A percentile compares a stretch with the other conserved stretches of the same genome.
These are phyloP conservation scores for Colletotrichum costaricense DNA, from an alignment of 2,329 filamentous ascomycete genomes.

Conservation along the genomic window DNA sequence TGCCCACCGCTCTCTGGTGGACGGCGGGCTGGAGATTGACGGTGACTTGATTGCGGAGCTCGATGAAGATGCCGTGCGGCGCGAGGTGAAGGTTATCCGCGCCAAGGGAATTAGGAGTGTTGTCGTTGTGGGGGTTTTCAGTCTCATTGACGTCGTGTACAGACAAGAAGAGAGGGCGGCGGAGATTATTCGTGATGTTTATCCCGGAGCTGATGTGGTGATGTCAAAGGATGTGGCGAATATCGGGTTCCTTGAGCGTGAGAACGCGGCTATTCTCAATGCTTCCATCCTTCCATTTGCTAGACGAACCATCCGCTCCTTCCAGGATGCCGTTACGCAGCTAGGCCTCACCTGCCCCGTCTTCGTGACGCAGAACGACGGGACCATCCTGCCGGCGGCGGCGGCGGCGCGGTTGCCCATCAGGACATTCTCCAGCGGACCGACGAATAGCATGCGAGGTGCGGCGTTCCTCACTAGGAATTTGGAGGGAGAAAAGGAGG, in stretches of 20 bases:
- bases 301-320: slow-evolving; percentile 64
- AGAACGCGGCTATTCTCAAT: slow-evolving; percentile 74
- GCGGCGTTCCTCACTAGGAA: slow-evolving; percentile 66
- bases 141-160: slow-evolving; percentile 63
- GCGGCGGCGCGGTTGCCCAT: slow-evolving; percentile 65
- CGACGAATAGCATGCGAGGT: slow-evolving; percentile 73
- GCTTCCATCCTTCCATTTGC: slow-evolving; percentile 70
- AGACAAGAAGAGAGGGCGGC: slow-evolving; percentile 63
- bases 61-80: slow-evolving; percentile 48
- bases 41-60: slow-evolving; percentile 58
- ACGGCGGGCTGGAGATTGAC: slow-evolving; percentile 64
- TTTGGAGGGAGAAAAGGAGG: slow-evolving; percentile 29
- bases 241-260: slow-evolving; percentile 67
- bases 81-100: slow-evolving; percentile 60
- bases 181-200: slow-evolving; percentile 55
- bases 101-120: slow-evolving; percentile 56
- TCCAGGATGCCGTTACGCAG: slow-evolving; percentile 61
- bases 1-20: slow-evolving; percentile 56
- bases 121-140: slow-evolving; percentile 62
- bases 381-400: slow-evolving; percentile 66
- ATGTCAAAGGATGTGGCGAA: slow-evolving; percentile 65
- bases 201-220: slow-evolving; percentile 58
- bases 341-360: slow-evolving; percentile 64
- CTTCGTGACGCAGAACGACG: slow-evolving; percentile 73
- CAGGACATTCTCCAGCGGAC: slow-evolving; percentile 55